Evolutionary conservation across 768 basidiomycete genomes (phyloP).

Genomic region (Leccinum olivaceopallidum): DNA sequence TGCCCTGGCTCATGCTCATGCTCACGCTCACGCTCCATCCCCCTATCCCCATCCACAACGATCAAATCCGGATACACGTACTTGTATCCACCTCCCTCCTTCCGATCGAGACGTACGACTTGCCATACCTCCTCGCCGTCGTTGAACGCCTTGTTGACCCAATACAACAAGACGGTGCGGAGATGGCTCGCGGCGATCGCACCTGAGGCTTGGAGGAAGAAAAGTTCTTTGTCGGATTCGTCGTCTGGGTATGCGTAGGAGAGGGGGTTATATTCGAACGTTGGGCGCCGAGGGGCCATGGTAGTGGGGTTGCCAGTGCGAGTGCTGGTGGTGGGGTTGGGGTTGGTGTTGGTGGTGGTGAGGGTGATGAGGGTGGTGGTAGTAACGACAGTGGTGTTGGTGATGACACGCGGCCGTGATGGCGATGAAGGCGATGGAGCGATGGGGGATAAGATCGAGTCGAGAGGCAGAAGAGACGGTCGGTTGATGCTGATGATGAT

Average conservation of each 20-base stretch:
- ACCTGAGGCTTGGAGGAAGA: slow-evolving; percentile 19
- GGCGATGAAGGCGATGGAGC: neutral
- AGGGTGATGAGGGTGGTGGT: neutral
- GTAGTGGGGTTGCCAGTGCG: neutral
- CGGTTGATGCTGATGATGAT: neutral
- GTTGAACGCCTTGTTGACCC: slow-evolving; percentile 25
- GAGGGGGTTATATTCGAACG: slow-evolving; percentile 22
- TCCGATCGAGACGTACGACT: slow-evolving; percentile 25
- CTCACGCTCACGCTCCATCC: slow-evolving; percentile 1
- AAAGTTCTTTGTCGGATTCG: slow-evolving; percentile 27
- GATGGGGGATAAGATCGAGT: neutral
- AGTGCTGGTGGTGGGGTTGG: neutral
- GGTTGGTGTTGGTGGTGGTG: neutral
- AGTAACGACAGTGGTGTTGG: neutral
- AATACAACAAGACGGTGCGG: slow-evolving; percentile 24
- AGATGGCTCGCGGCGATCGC: slow-evolving; percentile 4
- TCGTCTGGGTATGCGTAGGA: slow-evolving; percentile 27
- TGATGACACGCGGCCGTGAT: neutral
- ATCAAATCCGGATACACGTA: slow-evolving; percentile 32
- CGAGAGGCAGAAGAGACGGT: neutral
- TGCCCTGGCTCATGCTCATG: neutral
- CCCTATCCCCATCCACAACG: slow-evolving; percentile 22
- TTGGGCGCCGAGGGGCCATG: slow-evolving; percentile 15
- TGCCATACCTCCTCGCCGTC: slow-evolving; percentile 31
- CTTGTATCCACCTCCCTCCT: slow-evolving; percentile 6